Evolutionary conservation across 768 basidiomycete species (phyloP).

Genomic region (Lentinula sp.): DNA sequence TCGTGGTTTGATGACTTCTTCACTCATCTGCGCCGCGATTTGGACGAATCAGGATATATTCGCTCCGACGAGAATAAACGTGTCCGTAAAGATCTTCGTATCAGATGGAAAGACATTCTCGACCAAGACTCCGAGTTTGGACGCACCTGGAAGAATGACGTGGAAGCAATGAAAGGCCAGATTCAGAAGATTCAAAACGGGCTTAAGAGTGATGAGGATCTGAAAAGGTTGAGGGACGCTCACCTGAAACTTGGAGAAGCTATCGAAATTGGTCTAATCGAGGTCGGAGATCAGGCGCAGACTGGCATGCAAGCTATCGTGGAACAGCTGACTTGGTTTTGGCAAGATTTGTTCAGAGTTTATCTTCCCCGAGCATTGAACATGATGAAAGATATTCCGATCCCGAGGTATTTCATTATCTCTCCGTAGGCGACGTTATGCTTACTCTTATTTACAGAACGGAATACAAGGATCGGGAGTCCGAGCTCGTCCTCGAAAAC

Average conservation of each 20-base stretch:
- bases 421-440: neutral
- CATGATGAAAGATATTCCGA: conserved; percentile 56
- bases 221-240: conserved; percentile 39
- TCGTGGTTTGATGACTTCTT: conserved; percentile 53
- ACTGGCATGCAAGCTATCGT: conserved; percentile 45
- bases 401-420: conserved; percentile 46
- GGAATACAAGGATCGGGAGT: conserved; percentile 62
- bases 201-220: conserved; percentile 42
- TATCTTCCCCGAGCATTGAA: conserved; percentile 57
- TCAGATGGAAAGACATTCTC: conserved; percentile 44
- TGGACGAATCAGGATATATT: conserved; percentile 47
- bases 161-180: conserved; percentile 41
- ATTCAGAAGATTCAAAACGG: conserved; percentile 37
- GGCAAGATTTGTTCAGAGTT: conserved; percentile 77
- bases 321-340: conserved; percentile 69
- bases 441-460: conserved; percentile 35
- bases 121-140: conserved; percentile 36
- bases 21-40: conserved; percentile 32
- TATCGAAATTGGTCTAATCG: conserved; percentile 35
- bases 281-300: conserved; percentile 28
- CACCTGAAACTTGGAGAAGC: conserved; percentile 43
- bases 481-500: conserved; percentile 73
- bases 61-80: conserved; percentile 40
- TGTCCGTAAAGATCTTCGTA: conserved; percentile 37
- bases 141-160: conserved; percentile 45